These are phyloP conservation scores for Hypoxylon rickii DNA, from an alignment of 495 filamentous ascomycete genomes.

Conservation along the genomic window DNA sequence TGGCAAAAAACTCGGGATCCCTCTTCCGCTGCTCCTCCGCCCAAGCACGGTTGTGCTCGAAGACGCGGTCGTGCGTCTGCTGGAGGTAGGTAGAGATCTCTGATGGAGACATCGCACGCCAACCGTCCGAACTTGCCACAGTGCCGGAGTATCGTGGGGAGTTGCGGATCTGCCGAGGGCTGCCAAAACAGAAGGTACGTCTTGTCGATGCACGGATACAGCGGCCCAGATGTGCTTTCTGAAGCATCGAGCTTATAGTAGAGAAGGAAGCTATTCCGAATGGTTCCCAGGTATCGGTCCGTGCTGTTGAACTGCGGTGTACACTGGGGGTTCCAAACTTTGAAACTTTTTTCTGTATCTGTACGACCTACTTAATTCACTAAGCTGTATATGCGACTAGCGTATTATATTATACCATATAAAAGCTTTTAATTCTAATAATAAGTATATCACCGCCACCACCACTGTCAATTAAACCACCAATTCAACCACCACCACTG, in stretches of 20 bases:
- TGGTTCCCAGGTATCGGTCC: no score
- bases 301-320: no score
- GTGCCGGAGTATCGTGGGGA: conserved; percentile 15
- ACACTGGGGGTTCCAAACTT: no score
- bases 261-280: neutral
- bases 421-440: no score
- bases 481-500: no score
- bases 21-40: conserved; percentile 53
- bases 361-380: no score
- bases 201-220: conserved; percentile 12
- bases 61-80: conserved; percentile 57
- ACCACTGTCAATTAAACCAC: no score
- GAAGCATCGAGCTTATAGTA: conserved; percentile 16
- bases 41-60: conserved; percentile 60
- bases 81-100: conserved; percentile 50
- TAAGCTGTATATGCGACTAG: no score
- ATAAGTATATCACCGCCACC: no score
- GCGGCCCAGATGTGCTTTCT: conserved; percentile 13
- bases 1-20: conserved; percentile 61
- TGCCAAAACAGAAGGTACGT: conserved; percentile 1
- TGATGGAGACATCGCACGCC: conserved; percentile 39
- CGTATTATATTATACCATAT: no score
- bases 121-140: conserved; percentile 7
- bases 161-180: neutral
- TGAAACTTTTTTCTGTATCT: no score